These are phyloP conservation scores for Lachancea sp. DNA, from an alignment of 805 yeast genomes.

Conservation along the genomic window DNA sequence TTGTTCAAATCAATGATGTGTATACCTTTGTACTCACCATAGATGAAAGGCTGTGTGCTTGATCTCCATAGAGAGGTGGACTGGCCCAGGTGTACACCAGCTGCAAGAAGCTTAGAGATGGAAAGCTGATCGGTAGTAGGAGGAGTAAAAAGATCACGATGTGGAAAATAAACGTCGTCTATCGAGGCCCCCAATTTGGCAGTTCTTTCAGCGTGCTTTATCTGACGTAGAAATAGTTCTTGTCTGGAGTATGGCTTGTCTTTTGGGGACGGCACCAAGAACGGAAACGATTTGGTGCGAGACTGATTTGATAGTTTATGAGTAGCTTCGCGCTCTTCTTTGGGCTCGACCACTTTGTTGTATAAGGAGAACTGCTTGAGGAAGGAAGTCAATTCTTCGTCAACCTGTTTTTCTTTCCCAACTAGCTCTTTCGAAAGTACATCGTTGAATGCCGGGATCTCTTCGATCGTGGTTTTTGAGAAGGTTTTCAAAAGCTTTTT, in stretches of 20 bases:
- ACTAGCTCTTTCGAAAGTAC: constrained; percentile 15
- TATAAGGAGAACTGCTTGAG: constrained; percentile 23
- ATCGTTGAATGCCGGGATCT: constrained; percentile 11
- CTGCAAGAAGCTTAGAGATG: constrained; percentile 68
- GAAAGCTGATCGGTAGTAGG: constrained; percentile 50
- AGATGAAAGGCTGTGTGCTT: constrained; percentile 76
- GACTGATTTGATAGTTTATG: constrained; percentile 1
- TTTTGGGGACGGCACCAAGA: constrained; percentile 52
- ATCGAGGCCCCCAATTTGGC: constrained; percentile 61
- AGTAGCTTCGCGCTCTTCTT: constrained; percentile 7
- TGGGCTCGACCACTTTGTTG: constrained; percentile 17
- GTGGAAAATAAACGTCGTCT: constrained; percentile 60
- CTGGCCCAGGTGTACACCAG: constrained; percentile 95
- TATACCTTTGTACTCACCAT: constrained; percentile 85
- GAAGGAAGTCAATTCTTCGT: constrained; percentile 26
- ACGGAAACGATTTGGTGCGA: constrained; percentile 40
- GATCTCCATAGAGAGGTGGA: constrained; percentile 74
- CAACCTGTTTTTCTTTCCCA: constrained; percentile 27
- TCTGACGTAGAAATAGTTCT: constrained; percentile 70
- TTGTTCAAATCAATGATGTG: constrained; percentile 86
- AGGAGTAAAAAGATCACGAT: constrained; percentile 58
- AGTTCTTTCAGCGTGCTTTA: constrained; percentile 49
- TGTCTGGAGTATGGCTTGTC: constrained; percentile 66
- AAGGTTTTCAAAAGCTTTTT: constrained; percentile 15
- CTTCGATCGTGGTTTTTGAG: constrained; percentile 16